Percentiles rank a stretch among this genome's conserved stretches.
phyloP scores from a whole-genome alignment of 345 rosid species.

The Iberis pinnata region DNA sequence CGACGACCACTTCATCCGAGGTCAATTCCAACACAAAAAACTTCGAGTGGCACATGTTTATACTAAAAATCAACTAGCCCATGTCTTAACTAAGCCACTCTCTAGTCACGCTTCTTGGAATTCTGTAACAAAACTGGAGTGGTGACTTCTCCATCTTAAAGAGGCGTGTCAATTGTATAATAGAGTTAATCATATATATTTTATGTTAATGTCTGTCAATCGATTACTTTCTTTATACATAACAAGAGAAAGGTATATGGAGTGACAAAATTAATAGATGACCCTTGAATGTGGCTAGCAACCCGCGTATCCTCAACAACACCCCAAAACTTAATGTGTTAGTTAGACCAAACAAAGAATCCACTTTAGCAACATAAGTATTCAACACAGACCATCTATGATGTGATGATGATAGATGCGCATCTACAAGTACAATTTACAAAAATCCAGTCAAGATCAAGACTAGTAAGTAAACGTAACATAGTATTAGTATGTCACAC shows the following conservation, averaged over 20 bases:
- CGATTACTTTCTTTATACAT: too few species aligned
- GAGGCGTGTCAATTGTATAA: too few species aligned
- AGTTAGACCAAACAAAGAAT: constrained; percentile 47
- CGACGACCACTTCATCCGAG: too few species aligned
- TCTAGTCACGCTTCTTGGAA: too few species aligned
- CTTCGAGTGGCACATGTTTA: too few species aligned
- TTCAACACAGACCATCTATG: constrained; percentile 72
- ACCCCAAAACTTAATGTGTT: constrained; percentile 60
- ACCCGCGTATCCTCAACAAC: constrained; percentile 85
- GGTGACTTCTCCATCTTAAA: too few species aligned
- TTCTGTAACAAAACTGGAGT: too few species aligned
- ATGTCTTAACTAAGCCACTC: too few species aligned
- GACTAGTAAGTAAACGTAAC: constrained; percentile 14
- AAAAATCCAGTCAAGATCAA: constrained; percentile 21
- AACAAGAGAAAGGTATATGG: constrained; percentile 60
- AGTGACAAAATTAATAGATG: constrained; percentile 71
- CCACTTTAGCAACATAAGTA: constrained; percentile 67
- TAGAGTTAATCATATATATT: too few species aligned
- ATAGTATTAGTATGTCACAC: neutral
- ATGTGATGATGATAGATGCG: constrained; percentile 68
- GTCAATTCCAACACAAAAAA: too few species aligned
- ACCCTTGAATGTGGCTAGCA: constrained; percentile 75
- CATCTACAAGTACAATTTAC: constrained; percentile 48
- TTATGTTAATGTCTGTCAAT: too few species aligned
- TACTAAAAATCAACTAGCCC: too few species aligned